Evolutionary conservation across 257 asterid genomes (phyloP).

Genomic region (Ligustrum vulgare): DNA sequence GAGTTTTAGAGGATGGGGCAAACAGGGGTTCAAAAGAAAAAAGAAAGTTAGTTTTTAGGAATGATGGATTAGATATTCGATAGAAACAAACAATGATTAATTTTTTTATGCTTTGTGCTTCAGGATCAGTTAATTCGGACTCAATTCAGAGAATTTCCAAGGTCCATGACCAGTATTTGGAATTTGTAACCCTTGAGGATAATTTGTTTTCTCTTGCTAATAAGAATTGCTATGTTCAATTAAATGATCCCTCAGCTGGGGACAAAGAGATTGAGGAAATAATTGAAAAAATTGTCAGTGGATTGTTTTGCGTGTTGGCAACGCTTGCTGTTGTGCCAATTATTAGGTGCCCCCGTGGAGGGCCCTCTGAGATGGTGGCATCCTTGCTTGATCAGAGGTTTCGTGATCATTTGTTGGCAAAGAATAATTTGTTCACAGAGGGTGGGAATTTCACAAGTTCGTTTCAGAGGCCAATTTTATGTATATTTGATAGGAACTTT

Average conservation of each 20-base stretch:
- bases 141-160: conserved; percentile 80
- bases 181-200: conserved; percentile 85
- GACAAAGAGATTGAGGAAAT: conserved; percentile 84
- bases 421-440: conserved; percentile 78
- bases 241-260: conserved; percentile 96
- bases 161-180: conserved; percentile 96
- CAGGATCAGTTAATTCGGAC: conserved; percentile 74
- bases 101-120: conserved; percentile 14
- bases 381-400: conserved; percentile 83
- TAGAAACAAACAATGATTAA: neutral
- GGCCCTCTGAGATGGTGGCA: conserved; percentile 98
- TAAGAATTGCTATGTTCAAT: conserved; percentile 83
- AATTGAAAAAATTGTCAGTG: conserved; percentile 76
- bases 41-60: neutral
- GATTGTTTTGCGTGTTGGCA: conserved; percentile 88
- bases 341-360: conserved; percentile 94
- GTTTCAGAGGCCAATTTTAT: conserved; percentile 91
- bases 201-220: conserved; percentile 84
- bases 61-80: neutral
- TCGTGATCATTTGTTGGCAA: conserved; percentile 87
- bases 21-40: neutral
- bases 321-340: conserved; percentile 97
- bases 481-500: conserved; percentile 87
- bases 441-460: conserved; percentile 78
- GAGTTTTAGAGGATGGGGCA: no score